A percentile compares a stretch with the other conserved stretches of the same genome.
phyloP scores from a whole-genome alignment of 2,329 filamentous ascomycete genomes.

The Penicillium janthinellum region DNA sequence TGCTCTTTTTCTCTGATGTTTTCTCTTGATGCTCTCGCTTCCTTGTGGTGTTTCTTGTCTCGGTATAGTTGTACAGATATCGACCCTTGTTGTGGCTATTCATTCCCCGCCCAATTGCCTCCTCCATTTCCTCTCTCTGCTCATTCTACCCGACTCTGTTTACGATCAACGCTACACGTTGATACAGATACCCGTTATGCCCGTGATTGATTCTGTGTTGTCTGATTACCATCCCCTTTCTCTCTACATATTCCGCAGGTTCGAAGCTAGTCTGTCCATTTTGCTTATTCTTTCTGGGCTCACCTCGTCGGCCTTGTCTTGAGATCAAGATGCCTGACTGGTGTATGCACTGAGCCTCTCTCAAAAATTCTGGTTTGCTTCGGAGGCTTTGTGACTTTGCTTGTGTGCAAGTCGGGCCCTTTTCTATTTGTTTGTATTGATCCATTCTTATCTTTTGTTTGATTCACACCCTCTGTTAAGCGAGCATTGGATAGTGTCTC shows the following conservation, averaged over 20 bases:
- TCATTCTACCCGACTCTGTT: conserved; percentile 16
- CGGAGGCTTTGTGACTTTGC: conserved; percentile 11
- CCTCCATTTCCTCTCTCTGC: conserved; percentile 3
- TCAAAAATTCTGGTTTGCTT: conserved; percentile 13
- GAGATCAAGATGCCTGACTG: not conserved
- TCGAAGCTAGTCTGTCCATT: conserved; percentile 34
- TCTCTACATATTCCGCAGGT: conserved; percentile 35
- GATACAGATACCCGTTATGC: conserved; percentile 36
- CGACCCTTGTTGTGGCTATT: conserved; percentile 15
- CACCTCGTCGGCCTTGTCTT: not conserved
- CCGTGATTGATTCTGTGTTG: conserved; percentile 9
- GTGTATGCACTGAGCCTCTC: not conserved
- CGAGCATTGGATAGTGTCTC: conserved; percentile 21
- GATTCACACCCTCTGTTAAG: conserved; percentile 11
- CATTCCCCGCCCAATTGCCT: conserved; percentile 8
- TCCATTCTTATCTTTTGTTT: not conserved
- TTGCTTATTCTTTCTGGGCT: not conserved
- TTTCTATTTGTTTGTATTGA: not conserved
- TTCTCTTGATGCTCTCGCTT: conserved; percentile 1
- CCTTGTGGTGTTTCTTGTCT: conserved; percentile 7
- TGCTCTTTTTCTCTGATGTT: conserved; percentile 4
- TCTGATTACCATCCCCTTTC: conserved; percentile 13
- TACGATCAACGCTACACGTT: conserved; percentile 32
- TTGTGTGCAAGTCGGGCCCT: not conserved
- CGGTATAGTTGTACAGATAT: conserved; percentile 37